Evolutionary conservation across 495 filamentous ascomycete genomes (phyloP).

Genomic region (Collariella sp.): DNA sequence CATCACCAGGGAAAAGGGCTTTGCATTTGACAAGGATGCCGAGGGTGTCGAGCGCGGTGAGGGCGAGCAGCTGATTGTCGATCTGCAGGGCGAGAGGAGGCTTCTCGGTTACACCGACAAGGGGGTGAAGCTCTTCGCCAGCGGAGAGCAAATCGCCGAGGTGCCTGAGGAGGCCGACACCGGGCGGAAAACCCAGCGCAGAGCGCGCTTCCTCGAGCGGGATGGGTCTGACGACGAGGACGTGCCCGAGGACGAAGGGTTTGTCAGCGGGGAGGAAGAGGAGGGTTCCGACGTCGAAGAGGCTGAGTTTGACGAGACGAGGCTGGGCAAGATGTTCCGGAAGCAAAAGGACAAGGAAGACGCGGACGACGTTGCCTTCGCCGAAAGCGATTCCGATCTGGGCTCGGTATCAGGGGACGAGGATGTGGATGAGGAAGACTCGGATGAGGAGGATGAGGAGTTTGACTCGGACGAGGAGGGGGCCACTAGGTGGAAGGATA

Average conservation of each 20-base stretch:
- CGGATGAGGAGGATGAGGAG: conserved; percentile 48
- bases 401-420: conserved; percentile 75
- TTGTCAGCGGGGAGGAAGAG: conserved; percentile 54
- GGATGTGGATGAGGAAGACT: conserved; percentile 45
- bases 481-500: conserved; percentile 71
- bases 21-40: conserved; percentile 67
- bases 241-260: conserved; percentile 48
- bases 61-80: conserved; percentile 87
- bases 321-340: conserved; percentile 48
- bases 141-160: conserved; percentile 58
- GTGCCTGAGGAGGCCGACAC: conserved; percentile 52
- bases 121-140: conserved; percentile 74
- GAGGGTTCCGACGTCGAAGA: conserved; percentile 47
- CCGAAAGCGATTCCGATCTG: conserved; percentile 90
- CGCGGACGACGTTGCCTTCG: conserved; percentile 68
- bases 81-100: conserved; percentile 71
- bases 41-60: conserved; percentile 68
- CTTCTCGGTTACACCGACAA: conserved; percentile 74
- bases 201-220: conserved; percentile 54
- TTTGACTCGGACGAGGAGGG: conserved; percentile 52
- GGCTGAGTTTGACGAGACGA: conserved; percentile 45
- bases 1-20: conserved; percentile 50
- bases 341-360: conserved; percentile 36
- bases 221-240: conserved; percentile 50
- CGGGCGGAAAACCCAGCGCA: conserved; percentile 64